Evolutionary conservation across 495 filamentous ascomycete genomes (phyloP), one percentile per base, ranked within the genome.

Genomic region (Bathelium albidoporum): DNA sequence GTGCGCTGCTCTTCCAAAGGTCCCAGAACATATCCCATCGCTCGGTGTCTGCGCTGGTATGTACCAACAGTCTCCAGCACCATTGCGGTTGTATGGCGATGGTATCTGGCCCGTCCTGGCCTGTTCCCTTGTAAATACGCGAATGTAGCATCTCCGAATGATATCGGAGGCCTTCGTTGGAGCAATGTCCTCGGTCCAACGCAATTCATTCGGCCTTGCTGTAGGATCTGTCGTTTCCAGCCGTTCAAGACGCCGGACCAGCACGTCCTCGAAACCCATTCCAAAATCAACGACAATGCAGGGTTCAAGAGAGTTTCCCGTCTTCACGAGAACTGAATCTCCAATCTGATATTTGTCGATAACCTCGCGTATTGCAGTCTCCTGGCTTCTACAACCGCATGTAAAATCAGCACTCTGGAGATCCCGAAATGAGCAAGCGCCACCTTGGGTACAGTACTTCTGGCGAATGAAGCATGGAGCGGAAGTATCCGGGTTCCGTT

Each of bases 401-500:
- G 7, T 31, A 49, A 80, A 75, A 59, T 83, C 75, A 2, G 70
- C 63, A 28, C 78, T 65, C 22, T 77, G 67, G 0, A 90, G 69
- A 0, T 83, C 82, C 0, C 82, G 70, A 76, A 84, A 86, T 32
- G 70, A 78, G 74, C 69, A 77, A 64, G 22, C 41, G 43, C 67
- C 61, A 3, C 63, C 64, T 16, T 76, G 75, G 31, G 80, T 78
- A 28, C 80, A 69, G 70, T 89, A 90, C 10, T 78, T 83, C 66
- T 89, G 87, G 4, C 88, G 82, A 26, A 90, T 76, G 61, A 90
- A 87, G 64, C 82, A 83, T 18, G 82, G 81, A 2, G 75, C 73
- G 10, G 67, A 66, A 4, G 71, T 71, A 18, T 71, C 71, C 7
- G 69, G 59, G 0, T 82, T 80, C 10, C 55, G 69, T 3, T 78